phyloP scores from a whole-genome alignment of 176 grass and related monocot genomes.

The Calamus simplicifolius region DNA sequence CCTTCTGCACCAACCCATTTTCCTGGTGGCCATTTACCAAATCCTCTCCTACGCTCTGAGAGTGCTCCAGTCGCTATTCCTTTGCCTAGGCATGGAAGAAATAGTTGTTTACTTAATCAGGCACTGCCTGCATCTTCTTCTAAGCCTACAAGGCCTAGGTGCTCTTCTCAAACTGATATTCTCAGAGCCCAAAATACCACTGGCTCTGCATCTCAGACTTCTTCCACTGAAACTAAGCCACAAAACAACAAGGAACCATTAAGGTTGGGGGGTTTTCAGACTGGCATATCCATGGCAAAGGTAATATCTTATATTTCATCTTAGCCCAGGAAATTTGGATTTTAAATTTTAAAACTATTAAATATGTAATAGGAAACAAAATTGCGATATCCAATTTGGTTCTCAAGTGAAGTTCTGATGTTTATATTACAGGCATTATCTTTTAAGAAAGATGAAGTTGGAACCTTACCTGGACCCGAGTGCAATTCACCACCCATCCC shows the following conservation, averaged over 20 bases:
- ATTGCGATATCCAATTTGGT: too few relatives aligned
- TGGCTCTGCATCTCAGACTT: slow-evolving; percentile 3
- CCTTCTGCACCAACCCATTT: slow-evolving; percentile 24
- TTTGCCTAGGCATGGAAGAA: slow-evolving; percentile 7
- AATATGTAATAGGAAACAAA: too few relatives aligned
- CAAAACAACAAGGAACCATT: slow-evolving; percentile 28
- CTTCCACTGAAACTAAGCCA: slow-evolving; percentile 11
- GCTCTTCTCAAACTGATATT: slow-evolving; percentile 25
- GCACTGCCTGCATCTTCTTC: slow-evolving; percentile 28
- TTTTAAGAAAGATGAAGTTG: slow-evolving; percentile 44
- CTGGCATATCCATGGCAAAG: slow-evolving; percentile 27
- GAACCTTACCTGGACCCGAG: slow-evolving; percentile 40
- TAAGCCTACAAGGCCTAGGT: slow-evolving; percentile 20
- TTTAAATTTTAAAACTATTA: too few relatives aligned
- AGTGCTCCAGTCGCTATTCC: slow-evolving; percentile 35
- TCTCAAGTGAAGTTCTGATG: too few relatives aligned
- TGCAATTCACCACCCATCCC: slow-evolving; percentile 5
- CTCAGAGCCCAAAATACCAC: slow-evolving; percentile 5
- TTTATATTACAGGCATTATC: slow-evolving; percentile 33
- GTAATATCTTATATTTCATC: slow-evolving; percentile 11
- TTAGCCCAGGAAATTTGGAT: too few relatives aligned
- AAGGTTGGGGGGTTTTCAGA: slow-evolving; percentile 24
- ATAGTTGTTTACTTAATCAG: neutral
- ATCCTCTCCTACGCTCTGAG: slow-evolving; percentile 31
- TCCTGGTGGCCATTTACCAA: slow-evolving; percentile 27